phyloP scores from a whole-genome alignment of 2,329 filamentous ascomycete species.

The Ophiocordyceps camponoti-leonardi region DNA sequence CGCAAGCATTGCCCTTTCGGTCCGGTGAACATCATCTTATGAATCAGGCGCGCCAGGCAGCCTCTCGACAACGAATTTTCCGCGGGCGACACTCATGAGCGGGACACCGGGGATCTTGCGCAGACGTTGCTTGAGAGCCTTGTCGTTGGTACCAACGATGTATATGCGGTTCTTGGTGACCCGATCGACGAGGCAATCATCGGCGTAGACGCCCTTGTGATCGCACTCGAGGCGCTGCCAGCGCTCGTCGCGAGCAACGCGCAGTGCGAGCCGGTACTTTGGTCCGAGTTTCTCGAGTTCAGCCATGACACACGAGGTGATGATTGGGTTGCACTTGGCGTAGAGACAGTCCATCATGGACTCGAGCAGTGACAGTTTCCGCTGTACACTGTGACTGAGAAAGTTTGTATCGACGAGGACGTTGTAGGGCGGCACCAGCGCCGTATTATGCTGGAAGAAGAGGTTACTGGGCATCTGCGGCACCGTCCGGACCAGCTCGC shows the following conservation, averaged over 20 bases:
- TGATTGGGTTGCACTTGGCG: conserved; percentile 77
- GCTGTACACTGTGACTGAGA: conserved; percentile 74
- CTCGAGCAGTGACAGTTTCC: conserved; percentile 74
- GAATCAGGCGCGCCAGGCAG: conserved; percentile 65
- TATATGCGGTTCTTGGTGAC: conserved; percentile 61
- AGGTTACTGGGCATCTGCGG: conserved; percentile 68
- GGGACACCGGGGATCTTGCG: conserved; percentile 54
- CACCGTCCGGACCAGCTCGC: conserved; percentile 58
- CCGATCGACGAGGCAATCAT: conserved; percentile 70
- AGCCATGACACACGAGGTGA: conserved; percentile 61
- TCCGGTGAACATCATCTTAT: conserved; percentile 3
- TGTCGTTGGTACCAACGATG: conserved; percentile 62
- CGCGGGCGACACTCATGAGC: conserved; percentile 65
- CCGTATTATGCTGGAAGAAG: conserved; percentile 81
- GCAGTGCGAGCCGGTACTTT: conserved; percentile 73
- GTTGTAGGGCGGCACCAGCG: conserved; percentile 48
- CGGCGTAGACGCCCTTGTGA: conserved; percentile 69
- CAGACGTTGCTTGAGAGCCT: conserved; percentile 66
- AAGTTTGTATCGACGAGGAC: conserved; percentile 83
- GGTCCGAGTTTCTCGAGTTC: conserved; percentile 80
- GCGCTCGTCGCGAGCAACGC: conserved; percentile 76
- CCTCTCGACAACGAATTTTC: conserved; percentile 89
- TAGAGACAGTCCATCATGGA: conserved; percentile 90
- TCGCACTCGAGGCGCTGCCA: conserved; percentile 78
- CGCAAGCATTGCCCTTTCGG: too few relatives aligned